Evolutionary conservation across 306 rosid genomes (phyloP), one percentile per base, ranked within the genome.

Genomic region (Citrullus mucosospermus): DNA sequence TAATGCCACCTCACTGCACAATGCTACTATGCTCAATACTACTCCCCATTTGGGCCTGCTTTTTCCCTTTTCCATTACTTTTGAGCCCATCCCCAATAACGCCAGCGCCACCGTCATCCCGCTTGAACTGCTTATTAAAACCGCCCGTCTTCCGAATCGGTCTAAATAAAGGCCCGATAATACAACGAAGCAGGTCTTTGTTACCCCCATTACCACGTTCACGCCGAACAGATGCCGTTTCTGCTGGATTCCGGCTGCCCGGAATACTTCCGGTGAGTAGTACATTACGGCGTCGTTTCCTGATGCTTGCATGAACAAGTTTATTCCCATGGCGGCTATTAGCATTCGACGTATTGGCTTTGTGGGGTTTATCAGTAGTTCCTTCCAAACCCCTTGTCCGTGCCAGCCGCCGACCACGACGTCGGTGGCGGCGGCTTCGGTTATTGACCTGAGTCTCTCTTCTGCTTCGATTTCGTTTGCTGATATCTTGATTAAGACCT

Each of bases 281-380:
- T 91, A 93, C n/a, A 93, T 83, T n/a, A 93, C 96, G 57, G 92
- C 98, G 83, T 93, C 97, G 84, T 93, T 93, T 62, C 97, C 98
- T 13, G 96, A 91, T 50, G 98, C 98, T 77, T 93, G 97, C 98
- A 93, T 93, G 81, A 93, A 93, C 66, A 93, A 91, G 70, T 93
- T 91, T 44, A 93, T 86, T 41, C 97, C 98, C 36, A 93, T 77
- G 3, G 96, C 95, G 2, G 93, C 89, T 13, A 91, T 62, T 4
- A 93, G 85, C 81, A 90, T 91, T 58, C 91, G 81, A 0, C 85
- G 79, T 1, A 86, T 83, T 44, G 95, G 87, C 10, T 79, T 79
- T 6, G 90, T 61, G 9, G 96, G 97, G 55, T 79, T 67, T 1
- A 91, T n/a, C 68, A 93, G 53, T 76, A 93, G 84, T 68, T 87